A percentile compares a stretch with the other conserved stretches of the same genome.
Evolutionary conservation across 129 eudicot species (phyloP).

Genomic region (Pseudognaphalium luteoalbum): DNA sequence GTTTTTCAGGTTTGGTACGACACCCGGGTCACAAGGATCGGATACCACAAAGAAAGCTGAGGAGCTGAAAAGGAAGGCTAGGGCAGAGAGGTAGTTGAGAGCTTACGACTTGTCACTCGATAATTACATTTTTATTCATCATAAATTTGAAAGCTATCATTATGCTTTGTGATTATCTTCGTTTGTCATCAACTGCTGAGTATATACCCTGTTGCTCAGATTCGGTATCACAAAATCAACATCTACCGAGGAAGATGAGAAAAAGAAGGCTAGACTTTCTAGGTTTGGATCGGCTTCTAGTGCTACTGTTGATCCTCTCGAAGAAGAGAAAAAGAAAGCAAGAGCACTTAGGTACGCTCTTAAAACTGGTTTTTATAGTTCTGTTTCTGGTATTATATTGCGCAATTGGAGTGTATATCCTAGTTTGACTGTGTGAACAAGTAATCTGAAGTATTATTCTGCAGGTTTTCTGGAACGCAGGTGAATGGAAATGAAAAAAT

Average conservation of each 20-base stretch:
- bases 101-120: background rate
- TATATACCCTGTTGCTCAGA: slow-evolving; percentile 39
- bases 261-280: slow-evolving; percentile 91
- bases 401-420: background rate
- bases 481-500: slow-evolving; percentile 42
- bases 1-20: slow-evolving; percentile 73
- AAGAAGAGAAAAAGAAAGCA: slow-evolving; percentile 95
- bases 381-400: background rate
- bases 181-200: slow-evolving; percentile 5
- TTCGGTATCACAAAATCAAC: slow-evolving; percentile 62
- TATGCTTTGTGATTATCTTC: slow-evolving; percentile 1
- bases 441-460: slow-evolving; percentile 19
- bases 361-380: background rate
- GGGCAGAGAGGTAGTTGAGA: slow-evolving; percentile 81
- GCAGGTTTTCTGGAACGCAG: slow-evolving; percentile 68
- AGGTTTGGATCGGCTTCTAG: slow-evolving; percentile 65
- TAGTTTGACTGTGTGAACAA: background rate
- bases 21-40: slow-evolving; percentile 47
- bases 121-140: background rate
- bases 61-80: slow-evolving; percentile 89
- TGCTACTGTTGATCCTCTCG: slow-evolving; percentile 44
- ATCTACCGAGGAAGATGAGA: slow-evolving; percentile 68
- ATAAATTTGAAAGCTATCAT: background rate
- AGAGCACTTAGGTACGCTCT: slow-evolving; percentile 74
- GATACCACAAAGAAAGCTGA: slow-evolving; percentile 63